Evolutionary conservation across 2,329 filamentous ascomycete genomes (phyloP).

Genomic region (Arthroderma sp.): DNA sequence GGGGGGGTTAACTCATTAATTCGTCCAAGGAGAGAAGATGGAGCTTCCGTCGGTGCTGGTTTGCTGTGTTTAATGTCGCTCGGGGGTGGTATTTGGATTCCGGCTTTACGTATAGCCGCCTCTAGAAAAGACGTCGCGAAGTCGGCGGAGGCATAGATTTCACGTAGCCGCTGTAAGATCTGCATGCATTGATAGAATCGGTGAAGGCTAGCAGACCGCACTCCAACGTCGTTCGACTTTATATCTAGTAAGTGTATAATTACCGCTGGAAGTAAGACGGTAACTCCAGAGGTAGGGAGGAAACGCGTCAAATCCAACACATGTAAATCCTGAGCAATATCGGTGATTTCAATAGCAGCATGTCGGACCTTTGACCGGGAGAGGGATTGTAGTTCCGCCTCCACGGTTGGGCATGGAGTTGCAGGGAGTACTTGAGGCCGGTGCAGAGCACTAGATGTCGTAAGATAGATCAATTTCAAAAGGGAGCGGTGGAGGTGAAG

Average conservation of each 20-base stretch:
- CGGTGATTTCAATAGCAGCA: constrained; percentile 73
- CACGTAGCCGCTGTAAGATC: constrained; percentile 73
- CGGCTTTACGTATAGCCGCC: constrained; percentile 74
- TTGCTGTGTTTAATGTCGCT: constrained; percentile 13
- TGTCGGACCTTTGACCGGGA: constrained; percentile 72
- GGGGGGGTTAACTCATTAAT: constrained; percentile 27
- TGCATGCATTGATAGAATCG: constrained; percentile 88
- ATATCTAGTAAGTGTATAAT: constrained; percentile 90
- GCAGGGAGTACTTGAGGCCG: constrained; percentile 80
- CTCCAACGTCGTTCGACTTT: constrained; percentile 63
- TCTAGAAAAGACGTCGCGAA: constrained; percentile 93
- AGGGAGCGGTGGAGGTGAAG: constrained; percentile 65
- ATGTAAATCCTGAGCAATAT: constrained; percentile 66
- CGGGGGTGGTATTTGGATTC: constrained; percentile 53
- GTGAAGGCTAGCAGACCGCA: constrained; percentile 58
- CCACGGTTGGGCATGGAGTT: constrained; percentile 42
- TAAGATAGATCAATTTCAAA: constrained; percentile 86
- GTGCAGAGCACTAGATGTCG: constrained; percentile 79
- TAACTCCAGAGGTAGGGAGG: constrained; percentile 79
- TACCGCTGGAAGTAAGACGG: constrained; percentile 79
- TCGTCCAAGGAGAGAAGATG: constrained; percentile 11
- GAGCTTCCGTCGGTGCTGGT: constrained; percentile 10
- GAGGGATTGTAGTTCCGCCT: constrained; percentile 62
- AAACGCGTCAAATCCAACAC: constrained; percentile 59
- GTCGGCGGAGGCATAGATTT: constrained; percentile 87